Evolutionary conservation across 2,329 filamentous ascomycete species (phyloP).

Genomic region (Neofusicoccum ribis): DNA sequence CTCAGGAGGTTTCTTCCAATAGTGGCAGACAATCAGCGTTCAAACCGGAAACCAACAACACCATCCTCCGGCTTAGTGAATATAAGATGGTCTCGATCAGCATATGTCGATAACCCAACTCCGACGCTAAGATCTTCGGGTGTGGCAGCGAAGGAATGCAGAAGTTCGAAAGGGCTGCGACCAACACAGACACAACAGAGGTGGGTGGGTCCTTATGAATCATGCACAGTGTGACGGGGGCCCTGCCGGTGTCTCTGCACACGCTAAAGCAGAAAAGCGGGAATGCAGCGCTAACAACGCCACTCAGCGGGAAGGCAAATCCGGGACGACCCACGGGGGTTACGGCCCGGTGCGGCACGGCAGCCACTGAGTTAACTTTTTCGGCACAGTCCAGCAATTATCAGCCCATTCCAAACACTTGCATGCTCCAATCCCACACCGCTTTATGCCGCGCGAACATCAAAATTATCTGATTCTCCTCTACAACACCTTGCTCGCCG

Average conservation of each 20-base stretch:
- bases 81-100: not conserved
- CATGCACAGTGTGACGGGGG: not conserved
- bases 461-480: not conserved
- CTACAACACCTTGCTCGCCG: not conserved
- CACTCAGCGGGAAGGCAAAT: constrained; percentile 3
- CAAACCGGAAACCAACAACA: not conserved
- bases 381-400: not conserved
- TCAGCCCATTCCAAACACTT: not conserved
- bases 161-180: not conserved
- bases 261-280: not conserved
- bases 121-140: not conserved
- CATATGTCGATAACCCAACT: not conserved
- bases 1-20: not conserved
- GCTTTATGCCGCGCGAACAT: not conserved
- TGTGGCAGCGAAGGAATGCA: not conserved
- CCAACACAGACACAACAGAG: not conserved
- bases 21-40: not conserved
- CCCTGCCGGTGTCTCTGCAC: not conserved
- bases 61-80: not conserved
- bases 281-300: not conserved
- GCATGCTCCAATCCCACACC: not conserved
- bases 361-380: not conserved
- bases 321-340: constrained; percentile 7
- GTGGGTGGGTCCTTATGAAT: constrained; percentile 5
- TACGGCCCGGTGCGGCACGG: constrained; percentile 9